Conservation (phyloP, 495 filamentous ascomycete species). For the Trichoderma reesei region DNA sequence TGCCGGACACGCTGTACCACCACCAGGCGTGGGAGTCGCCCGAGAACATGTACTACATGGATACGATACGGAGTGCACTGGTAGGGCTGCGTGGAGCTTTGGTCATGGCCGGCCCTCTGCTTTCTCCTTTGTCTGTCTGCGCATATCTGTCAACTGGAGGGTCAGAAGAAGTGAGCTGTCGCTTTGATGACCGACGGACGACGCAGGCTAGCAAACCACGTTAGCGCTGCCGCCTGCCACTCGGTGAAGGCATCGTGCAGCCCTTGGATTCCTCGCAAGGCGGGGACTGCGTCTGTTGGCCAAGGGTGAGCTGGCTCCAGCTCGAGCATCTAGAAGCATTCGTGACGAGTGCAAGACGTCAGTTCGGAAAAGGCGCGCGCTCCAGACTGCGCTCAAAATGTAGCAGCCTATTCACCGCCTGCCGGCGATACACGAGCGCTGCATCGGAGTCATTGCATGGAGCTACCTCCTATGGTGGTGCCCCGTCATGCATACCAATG, state of each 20-base stretch:
- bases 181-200: neutral
- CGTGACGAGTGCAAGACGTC: slow-evolving; percentile 3
- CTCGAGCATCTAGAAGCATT: slow-evolving; percentile 5
- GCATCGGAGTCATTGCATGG: neutral
- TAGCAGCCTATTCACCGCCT: neutral
- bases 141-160: neutral
- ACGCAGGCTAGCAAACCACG: neutral
- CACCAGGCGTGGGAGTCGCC: too few relatives aligned
- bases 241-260: too few relatives aligned
- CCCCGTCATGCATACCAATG: slow-evolving; percentile 4
- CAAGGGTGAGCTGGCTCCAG: neutral
- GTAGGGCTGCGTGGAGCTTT: neutral
- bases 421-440: neutral
- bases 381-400: neutral
- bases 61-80: too few relatives aligned
- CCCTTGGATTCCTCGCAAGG: neutral
- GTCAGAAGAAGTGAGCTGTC: neutral
- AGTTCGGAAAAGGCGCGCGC: neutral
- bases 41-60: too few relatives aligned
- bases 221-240: too few relatives aligned
- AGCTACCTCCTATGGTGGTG: neutral
- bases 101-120: neutral
- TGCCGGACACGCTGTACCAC: too few relatives aligned
- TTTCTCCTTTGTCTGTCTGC: neutral
- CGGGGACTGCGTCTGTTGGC: neutral